Evolutionary conservation across 345 rosid species (phyloP), one percentile per base, ranked within the genome.

Genomic region (Citrus cavaleriei): DNA sequence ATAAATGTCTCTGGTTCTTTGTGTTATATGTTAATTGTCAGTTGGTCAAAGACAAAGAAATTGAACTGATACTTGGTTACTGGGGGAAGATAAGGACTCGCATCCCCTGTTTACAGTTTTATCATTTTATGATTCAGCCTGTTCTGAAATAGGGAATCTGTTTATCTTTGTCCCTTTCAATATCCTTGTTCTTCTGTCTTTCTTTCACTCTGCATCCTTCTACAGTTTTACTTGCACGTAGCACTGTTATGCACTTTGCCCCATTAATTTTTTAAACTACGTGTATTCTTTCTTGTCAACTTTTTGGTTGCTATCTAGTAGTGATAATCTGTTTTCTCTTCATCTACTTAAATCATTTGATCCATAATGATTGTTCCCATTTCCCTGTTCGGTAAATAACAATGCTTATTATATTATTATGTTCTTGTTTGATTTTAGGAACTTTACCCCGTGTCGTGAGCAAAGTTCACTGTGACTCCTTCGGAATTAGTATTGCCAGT

Each of bases 161-260:
- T 51, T 66, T 28, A 63, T 55, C 12, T 37, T 35, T 70, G 83
- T 82, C 85, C 24, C 63, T 77, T 69, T 76, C 74, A 28, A 54
- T 61, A 61, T 74, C 81, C 69, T 74, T 62, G 67, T 70, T 30
- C 82, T 78, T 75, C 75, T 81, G 75, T 73, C 74, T 75, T 79
- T 79, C 71, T 72, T 80, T 27, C 74, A 60, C 22, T 75, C 28
- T 70, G 76, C 77, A 70, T 84, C 79, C 70, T 38, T 78, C 54
- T 27, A 32, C 25, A 9, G 72, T 77, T 18, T 24, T 60, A 54
- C 25, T 68, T 37, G 0, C 51, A 22, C 49, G 34, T 64, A 3
- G 51, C 42, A 46, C 42, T 70, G 28, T 49, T 28, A 28, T 70
- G 37, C 37, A 27, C 61, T 27, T 70, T 70, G 38, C 60, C 59